Evolutionary conservation across 345 rosid species (phyloP).

Genomic region (Crucihimalaya himalaica): DNA sequence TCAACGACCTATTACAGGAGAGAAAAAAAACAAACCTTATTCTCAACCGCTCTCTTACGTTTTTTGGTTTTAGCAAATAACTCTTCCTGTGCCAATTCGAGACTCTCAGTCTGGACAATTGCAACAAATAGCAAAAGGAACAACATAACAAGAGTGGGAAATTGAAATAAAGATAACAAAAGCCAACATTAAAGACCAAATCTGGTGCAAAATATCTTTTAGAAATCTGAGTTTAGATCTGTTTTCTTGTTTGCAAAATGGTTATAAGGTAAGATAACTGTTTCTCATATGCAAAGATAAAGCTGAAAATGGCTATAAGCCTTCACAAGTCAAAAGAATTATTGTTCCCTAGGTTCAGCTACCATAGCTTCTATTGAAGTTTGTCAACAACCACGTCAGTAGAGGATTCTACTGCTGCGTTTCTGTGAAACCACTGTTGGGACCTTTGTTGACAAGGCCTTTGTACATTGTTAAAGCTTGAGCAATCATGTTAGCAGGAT

Average conservation of each 20-base stretch:
- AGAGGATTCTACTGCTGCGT: conserved; percentile 29
- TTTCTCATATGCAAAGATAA: neutral
- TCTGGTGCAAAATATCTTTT: conserved; percentile 9
- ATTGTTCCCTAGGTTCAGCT: conserved; percentile 11
- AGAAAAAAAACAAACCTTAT: neutral
- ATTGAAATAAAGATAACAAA: neutral
- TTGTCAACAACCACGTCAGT: conserved; percentile 3
- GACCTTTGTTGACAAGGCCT: conserved; percentile 49
- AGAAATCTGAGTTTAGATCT: neutral
- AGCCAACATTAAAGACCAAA: neutral
- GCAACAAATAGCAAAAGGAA: neutral
- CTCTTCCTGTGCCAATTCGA: conserved; percentile 5
- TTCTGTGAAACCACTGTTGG: conserved; percentile 38
- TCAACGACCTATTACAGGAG: conserved; percentile 22
- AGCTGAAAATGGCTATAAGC: neutral
- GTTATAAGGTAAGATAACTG: conserved; percentile 16
- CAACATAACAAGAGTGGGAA: conserved; percentile 7
- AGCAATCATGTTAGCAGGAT: conserved; percentile 73
- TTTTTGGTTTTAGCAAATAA: conserved; percentile 5
- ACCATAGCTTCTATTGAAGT: conserved; percentile 12
- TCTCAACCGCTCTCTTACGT: conserved; percentile 25
- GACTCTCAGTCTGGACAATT: neutral
- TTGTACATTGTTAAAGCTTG: conserved; percentile 84
- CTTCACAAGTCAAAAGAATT: conserved; percentile 15
- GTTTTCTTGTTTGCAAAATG: conserved; percentile 9